A percentile compares a stretch with the other conserved stretches of the same genome.
Evolutionary conservation across 1,284 basidiomycete genomes (phyloP).

Genomic region (Austroboletus novae-zelandiae): DNA sequence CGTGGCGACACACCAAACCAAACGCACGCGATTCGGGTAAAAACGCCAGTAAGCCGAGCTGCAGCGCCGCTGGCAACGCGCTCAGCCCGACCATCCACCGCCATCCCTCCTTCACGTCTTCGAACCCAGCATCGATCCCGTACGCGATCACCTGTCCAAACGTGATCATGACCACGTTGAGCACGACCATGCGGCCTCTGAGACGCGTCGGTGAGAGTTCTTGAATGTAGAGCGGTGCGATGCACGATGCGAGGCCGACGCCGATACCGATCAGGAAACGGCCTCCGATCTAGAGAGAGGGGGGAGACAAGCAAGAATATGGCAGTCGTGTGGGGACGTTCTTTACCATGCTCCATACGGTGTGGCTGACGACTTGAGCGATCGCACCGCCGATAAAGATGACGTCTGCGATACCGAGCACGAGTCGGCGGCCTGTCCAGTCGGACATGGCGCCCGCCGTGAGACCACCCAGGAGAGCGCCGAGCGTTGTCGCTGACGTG

Average conservation of each 20-base stretch:
- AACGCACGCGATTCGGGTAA: conserved; percentile 74
- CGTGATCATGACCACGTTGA: conserved; percentile 66
- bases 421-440: conserved; percentile 65
- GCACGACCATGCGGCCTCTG: conserved; percentile 73
- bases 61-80: conserved; percentile 63
- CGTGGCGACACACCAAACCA: neutral
- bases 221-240: conserved; percentile 81
- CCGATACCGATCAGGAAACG: conserved; percentile 73
- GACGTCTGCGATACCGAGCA: conserved; percentile 69
- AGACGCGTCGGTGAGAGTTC: conserved; percentile 77
- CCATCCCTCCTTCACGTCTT: conserved; percentile 65
- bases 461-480: conserved; percentile 73
- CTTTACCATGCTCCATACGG: conserved; percentile 67
- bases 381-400: conserved; percentile 78
- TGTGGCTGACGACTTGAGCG: conserved; percentile 62
- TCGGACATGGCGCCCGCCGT: conserved; percentile 71
- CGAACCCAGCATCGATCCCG: conserved; percentile 74
- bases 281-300: conserved; percentile 53
- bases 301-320: neutral
- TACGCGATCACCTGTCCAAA: conserved; percentile 78
- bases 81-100: conserved; percentile 83
- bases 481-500: conserved; percentile 78
- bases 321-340: neutral
- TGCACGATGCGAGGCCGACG: conserved; percentile 73
- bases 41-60: conserved; percentile 59